A percentile compares a stretch with the other conserved stretches of the same genome.
Evolutionary conservation across 257 asterid species (phyloP).

Genomic region (Paraleonurus japonicus): DNA sequence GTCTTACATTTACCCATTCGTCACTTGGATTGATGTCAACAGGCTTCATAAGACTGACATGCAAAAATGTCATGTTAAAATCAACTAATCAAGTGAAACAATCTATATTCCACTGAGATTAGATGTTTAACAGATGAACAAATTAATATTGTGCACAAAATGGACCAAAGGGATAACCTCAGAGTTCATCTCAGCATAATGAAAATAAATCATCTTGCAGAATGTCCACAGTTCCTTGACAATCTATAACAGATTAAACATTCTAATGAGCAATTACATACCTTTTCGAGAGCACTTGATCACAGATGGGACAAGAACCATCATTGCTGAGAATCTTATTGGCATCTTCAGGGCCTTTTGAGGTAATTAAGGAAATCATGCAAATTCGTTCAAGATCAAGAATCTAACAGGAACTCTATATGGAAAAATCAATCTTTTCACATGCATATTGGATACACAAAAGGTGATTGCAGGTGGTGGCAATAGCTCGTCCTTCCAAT

Average conservation of each 20-base stretch:
- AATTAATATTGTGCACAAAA: neutral
- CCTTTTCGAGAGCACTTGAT: slow-evolving; percentile 98
- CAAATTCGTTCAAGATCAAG: slow-evolving; percentile 42
- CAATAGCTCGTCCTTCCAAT: slow-evolving; percentile 81
- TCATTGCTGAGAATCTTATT: slow-evolving; percentile 77
- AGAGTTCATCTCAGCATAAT: neutral
- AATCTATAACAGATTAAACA: neutral
- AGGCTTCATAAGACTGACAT: slow-evolving; percentile 82
- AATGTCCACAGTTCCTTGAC: neutral
- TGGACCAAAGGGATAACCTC: neutral
- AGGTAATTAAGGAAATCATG: slow-evolving; percentile 50
- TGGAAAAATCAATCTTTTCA: neutral
- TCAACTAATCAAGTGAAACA: slow-evolving; percentile 10
- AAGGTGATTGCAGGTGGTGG: slow-evolving; percentile 91
- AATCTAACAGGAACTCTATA: slow-evolving; percentile 18
- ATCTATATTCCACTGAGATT: slow-evolving; percentile 17
- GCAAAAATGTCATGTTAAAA: slow-evolving; percentile 33
- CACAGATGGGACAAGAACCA: slow-evolving; percentile 94
- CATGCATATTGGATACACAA: slow-evolving; percentile 62
- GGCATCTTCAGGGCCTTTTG: slow-evolving; percentile 82
- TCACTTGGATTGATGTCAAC: slow-evolving; percentile 85
- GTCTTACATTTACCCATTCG: slow-evolving; percentile 90
- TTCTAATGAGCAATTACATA: slow-evolving; percentile 13
- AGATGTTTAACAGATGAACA: slow-evolving; percentile 3
- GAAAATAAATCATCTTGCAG: slow-evolving; percentile 7